These are phyloP conservation scores for Prunus yedoensis DNA, from an alignment of 331 rosid genomes.

Conservation along the genomic window DNA sequence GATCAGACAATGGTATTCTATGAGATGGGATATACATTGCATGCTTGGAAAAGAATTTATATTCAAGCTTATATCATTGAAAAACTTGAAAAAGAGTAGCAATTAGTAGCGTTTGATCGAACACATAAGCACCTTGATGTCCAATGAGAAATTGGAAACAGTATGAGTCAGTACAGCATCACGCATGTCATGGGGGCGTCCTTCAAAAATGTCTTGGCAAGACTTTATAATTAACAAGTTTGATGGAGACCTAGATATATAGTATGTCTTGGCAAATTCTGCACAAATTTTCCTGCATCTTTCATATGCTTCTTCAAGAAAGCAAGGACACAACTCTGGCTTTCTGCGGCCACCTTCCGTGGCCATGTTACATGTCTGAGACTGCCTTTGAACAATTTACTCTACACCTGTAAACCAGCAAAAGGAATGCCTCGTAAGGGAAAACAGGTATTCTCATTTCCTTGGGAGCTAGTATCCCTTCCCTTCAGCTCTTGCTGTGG, in stretches of 20 bases:
- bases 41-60: too few species aligned
- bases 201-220: constrained; percentile 64
- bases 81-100: too few species aligned
- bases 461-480: constrained; percentile 38
- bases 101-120: too few species aligned
- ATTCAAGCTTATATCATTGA: too few species aligned
- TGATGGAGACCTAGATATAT: constrained; percentile 51
- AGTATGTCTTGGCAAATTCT: constrained; percentile 85
- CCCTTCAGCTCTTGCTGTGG: constrained; percentile 43
- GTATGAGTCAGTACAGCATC: constrained; percentile 78
- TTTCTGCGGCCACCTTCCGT: constrained; percentile 4
- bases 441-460: constrained; percentile 20
- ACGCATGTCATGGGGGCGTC: constrained; percentile 68
- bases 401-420: constrained; percentile 47
- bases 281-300: constrained; percentile 72
- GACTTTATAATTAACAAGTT: constrained; percentile 31
- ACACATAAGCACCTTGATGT: constrained; percentile 44
- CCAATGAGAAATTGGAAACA: constrained; percentile 60
- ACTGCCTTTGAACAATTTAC: constrained; percentile 66
- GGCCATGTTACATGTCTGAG: constrained; percentile 25
- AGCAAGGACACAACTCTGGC: constrained; percentile 41
- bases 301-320: constrained; percentile 67
- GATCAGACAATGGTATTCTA: neutral
- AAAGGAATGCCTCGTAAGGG: constrained; percentile 50
- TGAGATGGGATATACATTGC: neutral